Percentiles rank a stretch among this genome's conserved stretches.
phyloP scores from a whole-genome alignment of 306 rosid species.

The Malus asiatica region DNA sequence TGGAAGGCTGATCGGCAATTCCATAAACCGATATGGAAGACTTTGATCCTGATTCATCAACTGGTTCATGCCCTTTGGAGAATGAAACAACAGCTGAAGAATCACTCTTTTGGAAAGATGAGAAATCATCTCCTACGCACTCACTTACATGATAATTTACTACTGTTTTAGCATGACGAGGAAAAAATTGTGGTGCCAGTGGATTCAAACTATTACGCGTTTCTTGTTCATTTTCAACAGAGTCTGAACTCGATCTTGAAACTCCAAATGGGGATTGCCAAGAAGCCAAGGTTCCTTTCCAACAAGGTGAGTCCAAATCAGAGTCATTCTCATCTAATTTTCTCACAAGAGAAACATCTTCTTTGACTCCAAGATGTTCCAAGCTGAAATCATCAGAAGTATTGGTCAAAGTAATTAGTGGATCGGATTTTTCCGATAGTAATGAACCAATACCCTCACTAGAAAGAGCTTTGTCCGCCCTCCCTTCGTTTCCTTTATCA shows the following conservation, averaged over 20 bases:
- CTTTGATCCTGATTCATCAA: conserved; percentile 20
- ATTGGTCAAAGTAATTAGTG: neutral
- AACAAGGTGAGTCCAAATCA: conserved; percentile 65
- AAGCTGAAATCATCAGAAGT: neutral
- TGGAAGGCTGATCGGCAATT: conserved; percentile 25
- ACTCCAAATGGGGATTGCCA: conserved; percentile 22
- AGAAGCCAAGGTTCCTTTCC: conserved; percentile 42
- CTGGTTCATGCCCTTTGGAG: conserved; percentile 23
- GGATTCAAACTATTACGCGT: conserved; percentile 50
- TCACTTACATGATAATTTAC: conserved; percentile 1
- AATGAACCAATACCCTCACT: neutral
- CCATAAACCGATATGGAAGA: conserved; percentile 20
- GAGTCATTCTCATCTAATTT: conserved; percentile 34
- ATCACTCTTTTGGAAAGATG: conserved; percentile 20
- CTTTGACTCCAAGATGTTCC: neutral
- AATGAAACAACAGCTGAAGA: conserved; percentile 24
- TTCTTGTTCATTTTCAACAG: conserved; percentile 27
- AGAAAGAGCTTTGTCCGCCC: neutral
- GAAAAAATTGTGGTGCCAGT: conserved; percentile 53
- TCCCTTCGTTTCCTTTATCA: neutral
- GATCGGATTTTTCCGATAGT: neutral
- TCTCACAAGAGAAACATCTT: conserved; percentile 12
- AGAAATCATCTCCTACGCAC: conserved; percentile 23
- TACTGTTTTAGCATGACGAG: conserved; percentile 29
- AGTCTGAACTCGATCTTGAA: conserved; percentile 21